Evolutionary conservation across 2,329 filamentous ascomycete species (phyloP), one percentile per base, ranked within the genome.

Genomic region (Rhytidhysteron rufulum): DNA sequence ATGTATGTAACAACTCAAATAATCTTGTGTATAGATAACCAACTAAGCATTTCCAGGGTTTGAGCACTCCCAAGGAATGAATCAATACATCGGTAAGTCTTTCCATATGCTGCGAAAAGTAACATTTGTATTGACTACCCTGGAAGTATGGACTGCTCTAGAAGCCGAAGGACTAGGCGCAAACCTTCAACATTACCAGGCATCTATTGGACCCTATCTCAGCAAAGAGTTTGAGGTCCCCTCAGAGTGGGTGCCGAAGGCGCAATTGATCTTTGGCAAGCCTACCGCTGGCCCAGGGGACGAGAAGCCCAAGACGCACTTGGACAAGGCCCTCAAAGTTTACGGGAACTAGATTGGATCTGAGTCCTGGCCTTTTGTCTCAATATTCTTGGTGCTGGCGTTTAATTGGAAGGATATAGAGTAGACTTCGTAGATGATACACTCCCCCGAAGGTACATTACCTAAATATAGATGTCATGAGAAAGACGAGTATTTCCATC

Each of bases 251-350:
- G 41, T 40, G 10, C 32, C 51, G 17, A 58, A 58, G 42, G 38
- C 34, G 11, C 52, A 60, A 42, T 27, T 59, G 42, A 51, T 57
- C 9, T 60, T 58, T 44, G 66, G 67, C 8, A 58, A 57, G 31
- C 50, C 55, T 1, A 50, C 50, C 6, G 62, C 56, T 29, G 57
- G 53, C 2, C 21, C 49, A 20, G 43, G 43, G 11, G 60, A 57
- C 40, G 48, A 45, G 11, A 48, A 58, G 49, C 50, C 51, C 4
- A 60, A 56, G 46, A 50, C 45, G 21, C 47, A 49, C n/a, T 35
- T 62, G 34, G 54, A 63, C 34, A 43, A 53, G 22, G 50, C 55
- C 18, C 37, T 64, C 30, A 54, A 47, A 42, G 49, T 60, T 21
- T 58, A 50, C 47, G 55, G 59, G n/a, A 37, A 19, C 21, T 37